Percentiles rank a stretch among this genome's conserved stretches.
Evolutionary conservation across 2,329 filamentous ascomycete genomes (phyloP).

Genomic region (Furcasterigmium furcatum): DNA sequence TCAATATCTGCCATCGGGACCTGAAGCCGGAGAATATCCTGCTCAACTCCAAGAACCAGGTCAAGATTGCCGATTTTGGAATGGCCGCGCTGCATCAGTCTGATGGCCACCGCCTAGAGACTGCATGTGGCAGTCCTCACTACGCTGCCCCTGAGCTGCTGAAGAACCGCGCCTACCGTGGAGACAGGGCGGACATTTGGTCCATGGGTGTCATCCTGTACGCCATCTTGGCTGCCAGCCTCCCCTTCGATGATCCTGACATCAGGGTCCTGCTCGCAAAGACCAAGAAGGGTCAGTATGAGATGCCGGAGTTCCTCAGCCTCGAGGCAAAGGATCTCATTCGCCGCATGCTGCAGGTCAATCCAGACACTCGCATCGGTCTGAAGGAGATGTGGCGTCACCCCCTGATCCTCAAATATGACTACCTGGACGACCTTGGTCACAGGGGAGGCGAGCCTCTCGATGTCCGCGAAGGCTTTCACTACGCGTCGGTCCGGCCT

Average conservation of each 20-base stretch:
- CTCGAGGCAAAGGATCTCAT: slow-evolving; percentile 75
- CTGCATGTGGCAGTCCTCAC: slow-evolving; percentile 93
- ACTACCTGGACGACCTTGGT: slow-evolving; percentile 67
- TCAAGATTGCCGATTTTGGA: slow-evolving; percentile 96
- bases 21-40: slow-evolving; percentile 97
- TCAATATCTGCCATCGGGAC: slow-evolving; percentile 94
- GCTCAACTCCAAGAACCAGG: slow-evolving; percentile 68
- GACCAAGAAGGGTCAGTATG: slow-evolving; percentile 57
- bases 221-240: slow-evolving; percentile 76
- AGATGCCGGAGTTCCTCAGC: slow-evolving; percentile 61
- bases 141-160: slow-evolving; percentile 95
- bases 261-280: slow-evolving; percentile 59
- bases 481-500: slow-evolving; percentile 53
- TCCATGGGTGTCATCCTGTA: slow-evolving; percentile 89
- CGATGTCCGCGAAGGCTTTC: slow-evolving; percentile 58
- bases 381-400: slow-evolving; percentile 84
- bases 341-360: slow-evolving; percentile 70
- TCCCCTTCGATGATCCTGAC: slow-evolving; percentile 76
- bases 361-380: slow-evolving; percentile 75
- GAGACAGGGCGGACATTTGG: slow-evolving; percentile 89
- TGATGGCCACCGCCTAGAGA: slow-evolving; percentile 72
- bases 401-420: slow-evolving; percentile 80
- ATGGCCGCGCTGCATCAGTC: slow-evolving; percentile 93
- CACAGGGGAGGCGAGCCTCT: slow-evolving; percentile 49
- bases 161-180: slow-evolving; percentile 72